Evolutionary conservation across 2,329 filamentous ascomycete genomes (phyloP).

Genomic region (Aspergillus calidoustus): DNA sequence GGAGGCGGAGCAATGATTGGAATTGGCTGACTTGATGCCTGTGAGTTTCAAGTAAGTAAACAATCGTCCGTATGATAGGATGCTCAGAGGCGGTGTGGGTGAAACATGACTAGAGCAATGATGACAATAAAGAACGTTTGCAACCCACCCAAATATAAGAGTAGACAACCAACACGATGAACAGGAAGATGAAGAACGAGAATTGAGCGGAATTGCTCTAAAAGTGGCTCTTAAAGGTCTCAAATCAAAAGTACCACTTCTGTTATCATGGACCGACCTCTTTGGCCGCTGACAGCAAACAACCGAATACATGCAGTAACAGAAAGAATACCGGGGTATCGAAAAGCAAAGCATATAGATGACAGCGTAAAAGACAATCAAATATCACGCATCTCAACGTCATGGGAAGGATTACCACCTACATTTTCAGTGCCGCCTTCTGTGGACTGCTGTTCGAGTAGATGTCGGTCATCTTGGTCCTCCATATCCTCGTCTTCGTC

Average conservation of each 20-base stretch:
- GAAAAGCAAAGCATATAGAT: neutral
- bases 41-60: constrained; percentile 23
- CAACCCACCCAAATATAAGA: constrained; percentile 18
- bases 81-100: neutral
- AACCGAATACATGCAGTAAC: constrained; percentile 4
- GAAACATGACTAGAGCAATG: neutral
- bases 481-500: constrained; percentile 96
- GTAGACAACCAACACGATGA: constrained; percentile 22
- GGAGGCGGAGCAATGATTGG: constrained; percentile 61
- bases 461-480: constrained; percentile 58
- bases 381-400: constrained; percentile 64
- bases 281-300: constrained; percentile 20
- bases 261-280: constrained; percentile 24
- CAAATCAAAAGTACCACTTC: constrained; percentile 25
- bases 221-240: constrained; percentile 23
- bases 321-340: constrained; percentile 18
- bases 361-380: constrained; percentile 34
- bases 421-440: constrained; percentile 66
- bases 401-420: constrained; percentile 66
- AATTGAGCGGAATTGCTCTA: constrained; percentile 24
- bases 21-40: constrained; percentile 47
- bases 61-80: neutral
- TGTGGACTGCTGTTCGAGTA: constrained; percentile 44
- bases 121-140: constrained; percentile 15
- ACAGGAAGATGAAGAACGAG: constrained; percentile 21